Evolutionary conservation across 2,329 filamentous ascomycete species (phyloP).

Genomic region (Plenodomus lindquistii): DNA sequence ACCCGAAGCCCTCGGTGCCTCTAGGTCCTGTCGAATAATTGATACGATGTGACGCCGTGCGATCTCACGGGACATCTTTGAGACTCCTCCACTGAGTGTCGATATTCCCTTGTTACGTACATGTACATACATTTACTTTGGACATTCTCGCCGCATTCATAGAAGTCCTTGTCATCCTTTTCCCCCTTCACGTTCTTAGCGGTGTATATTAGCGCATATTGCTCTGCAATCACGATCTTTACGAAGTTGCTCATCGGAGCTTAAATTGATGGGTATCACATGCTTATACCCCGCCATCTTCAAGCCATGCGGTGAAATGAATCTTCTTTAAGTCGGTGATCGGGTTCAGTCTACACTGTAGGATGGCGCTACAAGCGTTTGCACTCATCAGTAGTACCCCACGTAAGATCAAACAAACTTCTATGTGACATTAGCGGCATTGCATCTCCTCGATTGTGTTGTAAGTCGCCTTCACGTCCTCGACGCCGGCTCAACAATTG

Average conservation of each 20-base stretch:
- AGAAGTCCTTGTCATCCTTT: too few relatives aligned
- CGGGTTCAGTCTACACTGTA: neutral
- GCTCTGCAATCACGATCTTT: too few relatives aligned
- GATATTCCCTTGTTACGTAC: too few relatives aligned
- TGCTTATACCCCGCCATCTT: neutral
- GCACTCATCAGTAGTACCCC: neutral
- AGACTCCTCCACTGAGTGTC: too few relatives aligned
- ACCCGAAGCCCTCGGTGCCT: slow-evolving; percentile 26
- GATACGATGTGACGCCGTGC: too few relatives aligned
- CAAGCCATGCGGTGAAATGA: neutral
- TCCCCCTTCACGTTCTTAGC: too few relatives aligned
- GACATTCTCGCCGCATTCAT: too few relatives aligned
- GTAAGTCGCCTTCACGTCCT: slow-evolving; percentile 6
- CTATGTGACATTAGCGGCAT: neutral
- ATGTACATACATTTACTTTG: too few relatives aligned
- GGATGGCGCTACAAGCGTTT: neutral
- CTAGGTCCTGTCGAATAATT: slow-evolving; percentile 16
- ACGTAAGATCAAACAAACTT: too few relatives aligned
- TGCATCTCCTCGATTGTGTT: neutral
- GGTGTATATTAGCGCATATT: too few relatives aligned
- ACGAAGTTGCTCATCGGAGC: neutral
- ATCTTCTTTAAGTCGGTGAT: neutral
- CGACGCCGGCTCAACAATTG: neutral
- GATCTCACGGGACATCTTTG: too few relatives aligned
- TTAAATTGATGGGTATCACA: neutral